Evolutionary conservation across 108 stramenopile species (phyloP).

Genomic region (Skeletonema menzelii): DNA sequence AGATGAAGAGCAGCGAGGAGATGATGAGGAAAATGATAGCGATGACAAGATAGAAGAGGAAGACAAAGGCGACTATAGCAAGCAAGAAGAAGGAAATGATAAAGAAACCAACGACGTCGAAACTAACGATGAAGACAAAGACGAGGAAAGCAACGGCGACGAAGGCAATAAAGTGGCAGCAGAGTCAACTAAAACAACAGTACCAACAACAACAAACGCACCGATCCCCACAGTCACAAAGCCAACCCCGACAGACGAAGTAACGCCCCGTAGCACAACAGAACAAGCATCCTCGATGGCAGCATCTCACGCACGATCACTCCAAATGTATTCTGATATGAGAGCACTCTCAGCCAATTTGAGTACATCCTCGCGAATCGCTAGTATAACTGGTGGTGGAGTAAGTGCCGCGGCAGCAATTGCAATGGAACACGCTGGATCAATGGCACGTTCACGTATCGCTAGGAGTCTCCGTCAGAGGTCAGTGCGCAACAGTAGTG

Average conservation of each 20-base stretch:
- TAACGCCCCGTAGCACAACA: constrained; percentile 4
- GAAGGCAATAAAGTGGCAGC: constrained; percentile 1
- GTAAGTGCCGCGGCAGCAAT: constrained; percentile 35
- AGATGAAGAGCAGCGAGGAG: background rate
- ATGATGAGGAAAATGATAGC: constrained; percentile 8
- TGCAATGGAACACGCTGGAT: constrained; percentile 34
- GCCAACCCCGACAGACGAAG: background rate
- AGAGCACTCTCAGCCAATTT: constrained; percentile 69
- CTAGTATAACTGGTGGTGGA: constrained; percentile 61
- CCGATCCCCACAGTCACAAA: background rate
- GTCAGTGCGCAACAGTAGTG: constrained; percentile 19
- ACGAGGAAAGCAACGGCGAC: background rate
- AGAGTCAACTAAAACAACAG: background rate
- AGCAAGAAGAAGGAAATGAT: background rate
- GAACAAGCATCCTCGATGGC: background rate
- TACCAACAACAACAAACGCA: background rate
- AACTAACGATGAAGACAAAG: background rate
- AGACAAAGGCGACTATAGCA: background rate
- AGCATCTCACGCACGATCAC: constrained; percentile 40
- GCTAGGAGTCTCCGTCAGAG: constrained; percentile 73
- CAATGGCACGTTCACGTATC: constrained; percentile 67
- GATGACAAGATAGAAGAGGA: background rate
- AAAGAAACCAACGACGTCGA: background rate
- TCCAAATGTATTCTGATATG: constrained; percentile 78
- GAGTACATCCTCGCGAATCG: constrained; percentile 61